phyloP scores from a whole-genome alignment of 768 basidiomycete species.

The Hericium coralloides region DNA sequence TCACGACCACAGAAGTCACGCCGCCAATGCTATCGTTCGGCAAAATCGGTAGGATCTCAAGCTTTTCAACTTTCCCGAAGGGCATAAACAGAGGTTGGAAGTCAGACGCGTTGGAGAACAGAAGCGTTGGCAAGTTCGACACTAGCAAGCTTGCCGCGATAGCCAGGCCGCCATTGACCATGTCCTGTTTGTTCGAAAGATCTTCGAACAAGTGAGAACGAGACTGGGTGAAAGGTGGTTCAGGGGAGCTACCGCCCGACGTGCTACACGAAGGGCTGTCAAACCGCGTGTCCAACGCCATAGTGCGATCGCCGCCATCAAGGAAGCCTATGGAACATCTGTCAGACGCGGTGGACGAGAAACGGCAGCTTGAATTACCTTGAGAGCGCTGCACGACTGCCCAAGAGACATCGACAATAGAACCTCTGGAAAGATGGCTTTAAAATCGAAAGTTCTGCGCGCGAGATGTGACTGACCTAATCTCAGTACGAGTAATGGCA shows the following conservation, averaged over 20 bases:
- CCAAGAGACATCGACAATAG: conserved; percentile 77
- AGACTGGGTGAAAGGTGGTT: background rate
- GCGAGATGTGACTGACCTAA: conserved; percentile 42
- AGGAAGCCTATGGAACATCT: conserved; percentile 46
- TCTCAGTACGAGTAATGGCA: conserved; percentile 53
- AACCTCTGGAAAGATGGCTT: conserved; percentile 38
- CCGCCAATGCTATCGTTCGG: conserved; percentile 26
- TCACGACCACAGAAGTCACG: conserved; percentile 51
- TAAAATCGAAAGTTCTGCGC: background rate
- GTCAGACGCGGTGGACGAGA: background rate
- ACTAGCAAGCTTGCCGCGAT: conserved; percentile 38
- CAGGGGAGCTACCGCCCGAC: background rate
- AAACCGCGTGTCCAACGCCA: conserved; percentile 44
- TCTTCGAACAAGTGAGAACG: conserved; percentile 1
- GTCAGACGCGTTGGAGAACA: conserved; percentile 61
- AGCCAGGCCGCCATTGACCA: background rate
- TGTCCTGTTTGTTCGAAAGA: background rate
- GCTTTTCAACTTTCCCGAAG: conserved; percentile 57
- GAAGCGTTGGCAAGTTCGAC: conserved; percentile 51
- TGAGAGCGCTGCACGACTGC: conserved; percentile 82
- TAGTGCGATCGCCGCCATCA: conserved; percentile 71
- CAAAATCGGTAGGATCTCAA: conserved; percentile 36
- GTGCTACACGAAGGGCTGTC: conserved; percentile 20
- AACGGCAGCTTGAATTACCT: conserved; percentile 30
- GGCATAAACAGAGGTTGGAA: conserved; percentile 67